Evolutionary conservation across 805 yeast species (phyloP).

Genomic region (Hanseniaspora meyeri): DNA sequence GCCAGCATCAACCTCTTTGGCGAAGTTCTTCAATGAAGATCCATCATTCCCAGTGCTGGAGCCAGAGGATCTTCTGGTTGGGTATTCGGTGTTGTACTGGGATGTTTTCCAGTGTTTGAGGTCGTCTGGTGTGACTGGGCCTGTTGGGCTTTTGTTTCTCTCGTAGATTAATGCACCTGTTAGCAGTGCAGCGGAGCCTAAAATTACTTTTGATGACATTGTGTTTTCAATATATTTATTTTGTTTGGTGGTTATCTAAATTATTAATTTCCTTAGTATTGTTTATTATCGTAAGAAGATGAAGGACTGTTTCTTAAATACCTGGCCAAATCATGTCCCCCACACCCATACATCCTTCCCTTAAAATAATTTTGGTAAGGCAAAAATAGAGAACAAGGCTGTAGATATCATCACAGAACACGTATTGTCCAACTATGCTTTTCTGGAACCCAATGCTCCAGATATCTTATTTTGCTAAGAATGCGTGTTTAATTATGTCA

Average conservation of each 20-base stretch:
- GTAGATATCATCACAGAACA: too few relatives aligned
- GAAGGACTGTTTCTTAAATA: too few relatives aligned
- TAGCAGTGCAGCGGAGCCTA: slow-evolving; percentile 24
- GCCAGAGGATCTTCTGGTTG: background rate
- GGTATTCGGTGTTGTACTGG: slow-evolving; percentile 8
- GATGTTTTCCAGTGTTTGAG: background rate
- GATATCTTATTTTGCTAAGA: background rate
- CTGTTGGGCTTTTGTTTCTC: slow-evolving; percentile 17
- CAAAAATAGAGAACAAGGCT: too few relatives aligned
- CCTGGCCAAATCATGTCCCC: too few relatives aligned
- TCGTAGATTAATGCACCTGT: slow-evolving; percentile 23
- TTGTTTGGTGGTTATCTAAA: background rate
- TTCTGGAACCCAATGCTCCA: background rate
- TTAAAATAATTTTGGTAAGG: too few relatives aligned
- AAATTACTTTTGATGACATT: slow-evolving; percentile 20
- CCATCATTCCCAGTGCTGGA: background rate
- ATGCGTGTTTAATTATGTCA: background rate
- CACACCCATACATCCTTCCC: too few relatives aligned
- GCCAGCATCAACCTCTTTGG: background rate
- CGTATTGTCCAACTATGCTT: too few relatives aligned
- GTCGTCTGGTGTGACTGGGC: slow-evolving; percentile 14
- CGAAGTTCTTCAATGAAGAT: background rate
- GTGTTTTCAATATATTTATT: background rate
- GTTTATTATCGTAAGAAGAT: background rate
- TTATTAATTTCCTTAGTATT: background rate